phyloP scores from a whole-genome alignment of 345 rosid species.

The Capsella bursapastoris region DNA sequence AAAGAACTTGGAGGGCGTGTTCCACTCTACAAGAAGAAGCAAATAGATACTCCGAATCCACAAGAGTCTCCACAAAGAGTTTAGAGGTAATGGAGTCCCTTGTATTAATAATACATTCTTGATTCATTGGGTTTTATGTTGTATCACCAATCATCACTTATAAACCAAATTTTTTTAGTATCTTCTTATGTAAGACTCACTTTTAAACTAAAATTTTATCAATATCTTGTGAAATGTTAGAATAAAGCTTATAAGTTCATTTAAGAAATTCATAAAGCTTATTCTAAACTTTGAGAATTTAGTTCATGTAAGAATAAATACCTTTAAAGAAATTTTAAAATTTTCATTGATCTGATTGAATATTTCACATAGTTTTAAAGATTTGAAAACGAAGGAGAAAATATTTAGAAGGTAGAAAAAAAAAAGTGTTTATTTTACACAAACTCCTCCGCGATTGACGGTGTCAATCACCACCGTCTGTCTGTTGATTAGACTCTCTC shows the following conservation, averaged over 20 bases:
- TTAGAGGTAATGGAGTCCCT: constrained; percentile 7
- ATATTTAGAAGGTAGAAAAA: background rate
- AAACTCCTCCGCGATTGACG: constrained; percentile 38
- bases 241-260: too few relatives aligned
- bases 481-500: background rate
- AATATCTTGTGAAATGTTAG: too few relatives aligned
- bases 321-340: too few relatives aligned
- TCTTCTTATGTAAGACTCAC: too few relatives aligned
- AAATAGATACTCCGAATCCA: background rate
- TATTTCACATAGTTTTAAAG: constrained; percentile 14
- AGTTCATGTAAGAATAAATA: too few relatives aligned
- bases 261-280: too few relatives aligned
- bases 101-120: constrained; percentile 18
- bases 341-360: constrained; percentile 20
- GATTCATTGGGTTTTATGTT: constrained; percentile 31
- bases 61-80: constrained; percentile 20
- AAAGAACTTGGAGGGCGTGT: constrained; percentile 66
- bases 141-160: constrained; percentile 15
- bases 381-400: constrained; percentile 1
- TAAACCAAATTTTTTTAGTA: too few relatives aligned
- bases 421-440: constrained; percentile 22
- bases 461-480: constrained; percentile 21
- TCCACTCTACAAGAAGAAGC: constrained; percentile 66
- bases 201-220: too few relatives aligned
- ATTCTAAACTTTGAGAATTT: background rate